Conservation (phyloP, 495 filamentous ascomycete species). For the Xylaria intraflava region DNA sequence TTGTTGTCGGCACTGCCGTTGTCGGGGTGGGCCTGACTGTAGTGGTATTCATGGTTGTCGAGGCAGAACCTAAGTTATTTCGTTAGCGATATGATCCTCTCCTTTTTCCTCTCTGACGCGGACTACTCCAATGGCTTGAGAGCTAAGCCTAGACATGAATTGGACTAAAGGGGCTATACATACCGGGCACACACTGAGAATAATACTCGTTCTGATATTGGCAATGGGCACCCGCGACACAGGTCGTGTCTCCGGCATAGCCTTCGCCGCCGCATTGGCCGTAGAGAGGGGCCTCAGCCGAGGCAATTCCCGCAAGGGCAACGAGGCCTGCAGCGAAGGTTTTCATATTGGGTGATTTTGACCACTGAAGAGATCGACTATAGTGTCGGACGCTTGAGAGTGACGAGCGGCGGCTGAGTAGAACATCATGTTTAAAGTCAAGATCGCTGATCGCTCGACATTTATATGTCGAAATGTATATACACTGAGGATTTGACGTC, state of each 20-base stretch:
- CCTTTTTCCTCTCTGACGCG: not conserved
- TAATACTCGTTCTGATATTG: slow-evolving; percentile 41
- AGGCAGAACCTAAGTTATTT: not conserved
- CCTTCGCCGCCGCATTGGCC: slow-evolving; percentile 47
- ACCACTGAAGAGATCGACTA: not conserved
- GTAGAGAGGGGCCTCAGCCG: slow-evolving; percentile 18
- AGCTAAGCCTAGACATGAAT: not conserved
- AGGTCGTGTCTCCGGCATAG: slow-evolving; percentile 43
- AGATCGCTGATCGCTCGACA: not conserved
- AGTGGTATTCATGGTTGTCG: slow-evolving; percentile 1
- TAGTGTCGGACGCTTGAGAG: not conserved
- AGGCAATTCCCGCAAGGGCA: slow-evolving; percentile 13
- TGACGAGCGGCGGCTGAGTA: not conserved
- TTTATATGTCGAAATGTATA: not conserved
- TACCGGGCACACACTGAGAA: slow-evolving; percentile 37
- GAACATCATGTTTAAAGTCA: not conserved
- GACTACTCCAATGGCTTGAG: not conserved
- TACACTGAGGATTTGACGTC: not conserved
- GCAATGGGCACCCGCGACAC: slow-evolving; percentile 39
- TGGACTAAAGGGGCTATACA: not conserved
- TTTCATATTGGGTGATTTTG: slow-evolving; percentile 19
- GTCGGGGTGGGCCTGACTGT: not conserved
- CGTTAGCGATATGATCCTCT: not conserved
- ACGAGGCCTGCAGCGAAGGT: slow-evolving; percentile 14
- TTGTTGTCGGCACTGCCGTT: slow-evolving; percentile 23